phyloP scores from a whole-genome alignment of 345 rosid genomes.

The Sisymbrium irio region DNA sequence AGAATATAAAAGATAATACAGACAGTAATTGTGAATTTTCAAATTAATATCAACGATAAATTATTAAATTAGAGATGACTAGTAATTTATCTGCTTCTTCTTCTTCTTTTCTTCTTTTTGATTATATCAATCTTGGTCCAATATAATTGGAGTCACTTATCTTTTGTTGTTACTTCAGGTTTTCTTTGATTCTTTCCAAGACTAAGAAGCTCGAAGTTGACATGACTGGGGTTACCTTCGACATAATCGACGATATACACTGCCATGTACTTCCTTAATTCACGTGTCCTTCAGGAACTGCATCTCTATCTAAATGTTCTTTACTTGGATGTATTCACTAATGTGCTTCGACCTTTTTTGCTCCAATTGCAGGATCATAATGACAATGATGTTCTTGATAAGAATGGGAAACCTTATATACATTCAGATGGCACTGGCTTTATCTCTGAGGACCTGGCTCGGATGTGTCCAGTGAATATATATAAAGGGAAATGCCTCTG shows the following conservation, averaged over 20 bases:
- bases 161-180: slow-evolving; percentile 42
- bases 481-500: slow-evolving; percentile 31
- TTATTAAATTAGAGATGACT: too few species aligned
- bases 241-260: slow-evolving; percentile 31
- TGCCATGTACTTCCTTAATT: slow-evolving; percentile 49
- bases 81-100: too few species aligned
- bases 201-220: slow-evolving; percentile 51
- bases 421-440: slow-evolving; percentile 89
- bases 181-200: slow-evolving; percentile 68
- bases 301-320: not conserved
- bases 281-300: not conserved
- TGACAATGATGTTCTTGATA: slow-evolving; percentile 34
- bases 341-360: not conserved
- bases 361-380: slow-evolving; percentile 47
- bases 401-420: slow-evolving; percentile 42
- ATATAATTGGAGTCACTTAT: not conserved
- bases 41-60: too few species aligned
- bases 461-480: slow-evolving; percentile 49
- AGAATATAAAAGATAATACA: too few species aligned
- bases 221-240: slow-evolving; percentile 26
- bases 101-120: too few species aligned
- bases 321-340: not conserved
- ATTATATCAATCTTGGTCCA: too few species aligned
- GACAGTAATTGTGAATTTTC: too few species aligned
- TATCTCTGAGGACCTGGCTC: slow-evolving; percentile 74